phyloP scores from a whole-genome alignment of 164 flowering plant genomes.

The Stephania yunnanensis region DNA sequence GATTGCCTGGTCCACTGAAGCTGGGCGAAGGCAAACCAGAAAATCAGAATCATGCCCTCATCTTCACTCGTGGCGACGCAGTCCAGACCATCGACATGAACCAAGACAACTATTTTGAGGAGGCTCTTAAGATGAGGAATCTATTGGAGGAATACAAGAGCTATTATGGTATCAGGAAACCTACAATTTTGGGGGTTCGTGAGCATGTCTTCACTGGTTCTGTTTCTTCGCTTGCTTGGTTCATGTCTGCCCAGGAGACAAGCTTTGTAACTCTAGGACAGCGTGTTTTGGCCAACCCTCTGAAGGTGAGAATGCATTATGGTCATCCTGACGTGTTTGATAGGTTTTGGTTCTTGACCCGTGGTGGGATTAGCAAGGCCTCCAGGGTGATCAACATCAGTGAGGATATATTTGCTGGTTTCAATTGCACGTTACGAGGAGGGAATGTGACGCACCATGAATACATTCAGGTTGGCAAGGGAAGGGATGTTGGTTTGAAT shows the following conservation, averaged over 20 bases:
- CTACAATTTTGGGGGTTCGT: constrained; percentile 91
- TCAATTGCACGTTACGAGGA: constrained; percentile 86
- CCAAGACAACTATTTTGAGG: constrained; percentile 93
- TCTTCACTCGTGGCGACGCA: constrained; percentile 95
- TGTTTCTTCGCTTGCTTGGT: constrained; percentile 95
- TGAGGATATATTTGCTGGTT: constrained; percentile 96
- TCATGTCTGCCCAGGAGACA: constrained; percentile 96
- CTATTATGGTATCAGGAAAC: constrained; percentile 69
- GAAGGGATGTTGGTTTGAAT: constrained; percentile 93
- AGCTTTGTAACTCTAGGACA: constrained; percentile 94
- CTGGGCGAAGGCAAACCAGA: constrained; percentile 97
- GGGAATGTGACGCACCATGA: constrained; percentile 99
- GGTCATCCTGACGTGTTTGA: constrained; percentile 99
- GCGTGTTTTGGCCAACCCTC: constrained; percentile 89
- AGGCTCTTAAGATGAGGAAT: constrained; percentile 92
- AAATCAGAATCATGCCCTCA: constrained; percentile 92
- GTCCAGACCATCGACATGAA: constrained; percentile 97
- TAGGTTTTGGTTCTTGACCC: constrained; percentile 79
- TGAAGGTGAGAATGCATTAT: constrained; percentile 92
- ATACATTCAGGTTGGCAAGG: constrained; percentile 95
- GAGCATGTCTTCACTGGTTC: constrained; percentile 90
- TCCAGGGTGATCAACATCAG: constrained; percentile 86
- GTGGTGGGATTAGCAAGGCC: constrained; percentile 97
- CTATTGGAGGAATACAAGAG: constrained; percentile 68
- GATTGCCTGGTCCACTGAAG: constrained; percentile 83